Base-by-base conservation (phyloP, 2,329 filamentous ascomycete genomes). In the Penicillium olsonii region DNA sequence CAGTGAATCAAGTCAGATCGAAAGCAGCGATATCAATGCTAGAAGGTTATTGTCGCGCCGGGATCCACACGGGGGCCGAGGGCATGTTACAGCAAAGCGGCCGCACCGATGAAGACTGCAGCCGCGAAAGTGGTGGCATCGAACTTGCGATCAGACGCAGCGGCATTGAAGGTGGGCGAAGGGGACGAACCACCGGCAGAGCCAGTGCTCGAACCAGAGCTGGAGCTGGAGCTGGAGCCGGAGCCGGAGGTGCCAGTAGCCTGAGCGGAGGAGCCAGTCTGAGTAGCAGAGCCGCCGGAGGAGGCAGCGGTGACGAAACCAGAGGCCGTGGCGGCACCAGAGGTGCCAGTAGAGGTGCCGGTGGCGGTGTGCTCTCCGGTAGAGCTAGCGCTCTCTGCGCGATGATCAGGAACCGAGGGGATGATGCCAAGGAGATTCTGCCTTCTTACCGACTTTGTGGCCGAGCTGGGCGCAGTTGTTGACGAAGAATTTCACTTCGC, bases 101-200 rank as follows among this genome's bases (percentile, higher is more conserved):
- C 69, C 37, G 72, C 66, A 34, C 72, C 73, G 27, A 72, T 59
- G 50, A 74, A 70, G n/a, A 72, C 65, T 34, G 69, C 70, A 37
- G 71, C 68, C 40, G 66, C 69, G 43, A 73, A 66, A 7, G 67
- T 66, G 39, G 66, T 67, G 26, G 67, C 62, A 27, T 70, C 69
- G 39, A 68, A 62, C 27, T 69, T 66, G 27, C 66, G 64, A 49
- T 65, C 64, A 20, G 66, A 62, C 9, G 56, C 50, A 40, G 61
- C 54, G 14, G 60, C 58, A 42, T 52, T 59, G 31, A 58, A 57
- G 27, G 55, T 57, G 10, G 62, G 51, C 29, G 54, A 52, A 39
- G 63, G 56, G 24, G 54, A 55, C 20, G 57, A 50, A 6, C 34
- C 29, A 42, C 33, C 49, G 37, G 62, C 52, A 37, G 46, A 31